Conservation (phyloP, 352 stramenopile species). For the Phytopythium cucurbitacearum region DNA sequence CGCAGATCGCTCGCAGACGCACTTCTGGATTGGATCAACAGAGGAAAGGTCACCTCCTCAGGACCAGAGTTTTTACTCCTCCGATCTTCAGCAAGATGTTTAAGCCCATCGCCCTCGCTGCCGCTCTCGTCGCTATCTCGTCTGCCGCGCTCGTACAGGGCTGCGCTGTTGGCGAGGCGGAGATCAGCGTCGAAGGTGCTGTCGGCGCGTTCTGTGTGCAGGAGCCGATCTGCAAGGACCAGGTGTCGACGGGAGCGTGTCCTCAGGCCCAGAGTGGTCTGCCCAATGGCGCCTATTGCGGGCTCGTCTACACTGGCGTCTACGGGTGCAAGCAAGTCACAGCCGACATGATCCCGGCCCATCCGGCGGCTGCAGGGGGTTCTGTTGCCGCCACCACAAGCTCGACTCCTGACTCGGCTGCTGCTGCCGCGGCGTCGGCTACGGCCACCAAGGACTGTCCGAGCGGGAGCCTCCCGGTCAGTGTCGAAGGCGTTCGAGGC, state of each 20-base stretch:
- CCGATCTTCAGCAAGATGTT: constrained; percentile 10
- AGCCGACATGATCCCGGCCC: constrained; percentile 12
- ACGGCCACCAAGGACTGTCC: not conserved
- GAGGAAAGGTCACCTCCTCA: not conserved
- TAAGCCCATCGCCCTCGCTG: constrained; percentile 24
- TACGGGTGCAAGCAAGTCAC: constrained; percentile 42
- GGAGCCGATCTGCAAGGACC: constrained; percentile 21
- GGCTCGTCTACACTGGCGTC: constrained; percentile 26
- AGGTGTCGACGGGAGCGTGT: constrained; percentile 28
- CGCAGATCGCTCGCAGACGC: not conserved
- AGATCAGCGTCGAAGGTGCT: constrained; percentile 33
- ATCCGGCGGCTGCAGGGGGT: not conserved
- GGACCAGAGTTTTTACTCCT: not conserved
- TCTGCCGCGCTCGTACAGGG: constrained; percentile 9
- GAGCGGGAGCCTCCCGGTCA: not conserved
- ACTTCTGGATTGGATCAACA: constrained; percentile 4
- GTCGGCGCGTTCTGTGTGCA: constrained; percentile 39
- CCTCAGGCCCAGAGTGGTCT: constrained; percentile 30
- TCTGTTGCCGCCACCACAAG: not conserved
- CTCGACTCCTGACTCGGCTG: not conserved
- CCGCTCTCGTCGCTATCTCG: constrained; percentile 12
- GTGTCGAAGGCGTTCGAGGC: constrained; percentile 8
- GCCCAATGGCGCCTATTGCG: constrained; percentile 36
- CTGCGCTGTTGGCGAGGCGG: constrained; percentile 12
- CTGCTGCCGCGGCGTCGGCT: not conserved